Percentiles rank a stretch among this genome's conserved stretches.
Evolutionary conservation across 1,139 yeast species (phyloP).

Genomic region (Candida sojae): DNA sequence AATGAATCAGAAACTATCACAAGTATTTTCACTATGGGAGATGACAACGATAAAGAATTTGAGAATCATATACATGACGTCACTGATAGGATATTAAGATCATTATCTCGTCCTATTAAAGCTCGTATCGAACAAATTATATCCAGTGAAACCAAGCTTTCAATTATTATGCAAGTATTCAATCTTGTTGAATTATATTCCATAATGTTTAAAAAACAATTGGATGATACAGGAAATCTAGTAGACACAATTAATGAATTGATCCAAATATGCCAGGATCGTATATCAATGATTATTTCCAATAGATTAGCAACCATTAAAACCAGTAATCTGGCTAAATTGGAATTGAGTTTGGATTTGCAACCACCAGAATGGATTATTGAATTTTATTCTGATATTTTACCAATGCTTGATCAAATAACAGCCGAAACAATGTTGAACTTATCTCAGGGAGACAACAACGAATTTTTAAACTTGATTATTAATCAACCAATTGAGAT

Average conservation of each 20-base stretch:
- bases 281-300: conserved; percentile 40
- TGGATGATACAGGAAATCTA: conserved; percentile 19
- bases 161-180: conserved; percentile 57
- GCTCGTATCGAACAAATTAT: conserved; percentile 67
- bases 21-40: conserved; percentile 33
- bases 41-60: conserved; percentile 19
- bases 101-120: conserved; percentile 41
- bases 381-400: conserved; percentile 52
- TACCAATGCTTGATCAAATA: conserved; percentile 50
- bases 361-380: conserved; percentile 77
- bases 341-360: conserved; percentile 48
- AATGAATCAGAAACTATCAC: conserved; percentile 81
- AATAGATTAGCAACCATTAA: conserved; percentile 44
- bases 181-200: conserved; percentile 67
- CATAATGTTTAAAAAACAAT: conserved; percentile 63
- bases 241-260: conserved; percentile 28
- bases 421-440: conserved; percentile 41
- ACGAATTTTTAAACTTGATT: conserved; percentile 34
- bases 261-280: conserved; percentile 36
- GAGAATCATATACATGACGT: conserved; percentile 32
- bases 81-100: conserved; percentile 31
- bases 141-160: conserved; percentile 61
- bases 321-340: conserved; percentile 41
- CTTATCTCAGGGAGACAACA: conserved; percentile 33
- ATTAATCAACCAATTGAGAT: conserved; percentile 53